Evolutionary conservation across 2,329 filamentous ascomycete genomes (phyloP).

Genomic region (Leptodontidium sp.): DNA sequence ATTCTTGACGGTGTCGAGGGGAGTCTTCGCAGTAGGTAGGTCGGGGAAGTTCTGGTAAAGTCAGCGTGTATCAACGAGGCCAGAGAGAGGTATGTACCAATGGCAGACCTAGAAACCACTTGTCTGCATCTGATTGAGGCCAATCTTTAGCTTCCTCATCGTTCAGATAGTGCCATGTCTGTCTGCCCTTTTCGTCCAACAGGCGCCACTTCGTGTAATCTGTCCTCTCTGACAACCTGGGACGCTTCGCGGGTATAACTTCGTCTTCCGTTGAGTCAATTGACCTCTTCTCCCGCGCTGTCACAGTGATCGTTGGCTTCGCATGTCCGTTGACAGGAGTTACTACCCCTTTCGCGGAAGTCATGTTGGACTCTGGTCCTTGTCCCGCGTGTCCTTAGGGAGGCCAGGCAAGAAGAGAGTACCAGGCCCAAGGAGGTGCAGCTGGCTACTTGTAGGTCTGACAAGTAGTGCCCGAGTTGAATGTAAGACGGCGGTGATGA

Average conservation of each 20-base stretch:
- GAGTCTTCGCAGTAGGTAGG: conserved; percentile 73
- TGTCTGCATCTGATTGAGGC: conserved; percentile 91
- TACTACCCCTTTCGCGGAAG: conserved; percentile 1
- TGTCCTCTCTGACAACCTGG: conserved; percentile 66
- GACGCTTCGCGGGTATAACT: conserved; percentile 50
- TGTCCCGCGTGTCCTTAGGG: no score
- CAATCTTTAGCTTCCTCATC: conserved; percentile 74
- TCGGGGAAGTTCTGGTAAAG: conserved; percentile 72
- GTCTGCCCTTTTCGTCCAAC: conserved; percentile 80
- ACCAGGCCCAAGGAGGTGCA: neutral
- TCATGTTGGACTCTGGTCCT: neutral
- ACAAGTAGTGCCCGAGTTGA: neutral
- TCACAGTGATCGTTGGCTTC: conserved; percentile 9
- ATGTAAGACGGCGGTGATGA: neutral
- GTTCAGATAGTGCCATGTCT: conserved; percentile 95
- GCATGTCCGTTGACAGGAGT: conserved; percentile 16
- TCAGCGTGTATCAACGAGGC: conserved; percentile 29
- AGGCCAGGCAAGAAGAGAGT: neutral
- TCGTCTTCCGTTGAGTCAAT: conserved; percentile 29
- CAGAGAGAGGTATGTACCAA: conserved; percentile 61
- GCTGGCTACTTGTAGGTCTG: neutral
- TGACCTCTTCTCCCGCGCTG: conserved; percentile 36
- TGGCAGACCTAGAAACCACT: conserved; percentile 83
- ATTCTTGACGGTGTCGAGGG: conserved; percentile 82
- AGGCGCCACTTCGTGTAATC: conserved; percentile 87